Evolutionary conservation across 192 early-diverging fungal genomes (phyloP).

Genomic region (Backusella parvicylindrica): DNA sequence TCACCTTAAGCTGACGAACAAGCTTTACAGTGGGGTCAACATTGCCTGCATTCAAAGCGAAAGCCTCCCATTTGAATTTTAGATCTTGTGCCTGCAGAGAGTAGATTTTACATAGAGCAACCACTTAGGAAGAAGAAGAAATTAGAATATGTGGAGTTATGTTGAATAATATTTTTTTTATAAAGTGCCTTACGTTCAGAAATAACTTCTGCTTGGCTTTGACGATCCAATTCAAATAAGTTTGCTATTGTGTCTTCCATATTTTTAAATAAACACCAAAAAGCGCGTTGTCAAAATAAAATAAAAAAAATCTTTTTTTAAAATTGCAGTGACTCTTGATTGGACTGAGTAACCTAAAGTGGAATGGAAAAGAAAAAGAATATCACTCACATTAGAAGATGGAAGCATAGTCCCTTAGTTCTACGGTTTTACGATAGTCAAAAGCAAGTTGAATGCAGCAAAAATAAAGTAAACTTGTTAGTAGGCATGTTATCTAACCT

Average conservation of each 20-base stretch:
- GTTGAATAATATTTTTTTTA: no score
- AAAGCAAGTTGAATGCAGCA: no score
- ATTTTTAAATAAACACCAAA: not conserved
- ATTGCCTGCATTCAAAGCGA: slow-evolving; percentile 10
- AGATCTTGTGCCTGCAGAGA: slow-evolving; percentile 18
- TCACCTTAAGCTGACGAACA: slow-evolving; percentile 13
- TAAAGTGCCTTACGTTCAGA: not conserved
- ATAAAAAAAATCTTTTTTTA: not conserved
- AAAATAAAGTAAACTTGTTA: no score
- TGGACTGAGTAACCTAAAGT: not conserved
- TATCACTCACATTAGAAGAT: no score
- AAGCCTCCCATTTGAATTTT: slow-evolving; percentile 36
- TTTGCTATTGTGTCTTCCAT: not conserved
- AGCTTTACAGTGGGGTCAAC: slow-evolving; percentile 21
- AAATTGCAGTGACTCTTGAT: not conserved
- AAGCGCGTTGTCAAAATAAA: not conserved
- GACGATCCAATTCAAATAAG: not conserved
- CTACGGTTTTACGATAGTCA: no score
- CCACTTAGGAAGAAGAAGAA: slow-evolving; percentile 8
- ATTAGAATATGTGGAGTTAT: no score
- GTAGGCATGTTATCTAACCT: no score
- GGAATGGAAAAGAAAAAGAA: no score
- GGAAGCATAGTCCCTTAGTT: no score
- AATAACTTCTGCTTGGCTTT: not conserved
- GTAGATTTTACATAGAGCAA: slow-evolving; percentile 25